These are phyloP conservation scores for Exophiala dermatitidis DNA, from an alignment of 2,329 filamentous ascomycete genomes.

Conservation along the genomic window DNA sequence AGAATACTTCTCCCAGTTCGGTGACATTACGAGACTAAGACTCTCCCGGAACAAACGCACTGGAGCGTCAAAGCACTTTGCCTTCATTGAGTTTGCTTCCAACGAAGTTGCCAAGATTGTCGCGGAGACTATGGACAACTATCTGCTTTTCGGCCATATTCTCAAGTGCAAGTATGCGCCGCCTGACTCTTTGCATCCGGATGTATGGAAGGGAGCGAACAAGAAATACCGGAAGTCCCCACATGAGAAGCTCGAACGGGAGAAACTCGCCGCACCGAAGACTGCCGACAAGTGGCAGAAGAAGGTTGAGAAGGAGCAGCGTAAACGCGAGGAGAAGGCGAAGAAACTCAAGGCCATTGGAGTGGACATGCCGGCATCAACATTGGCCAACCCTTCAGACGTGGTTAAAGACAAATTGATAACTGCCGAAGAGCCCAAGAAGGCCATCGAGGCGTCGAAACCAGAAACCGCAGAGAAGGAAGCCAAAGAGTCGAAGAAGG, in stretches of 20 bases:
- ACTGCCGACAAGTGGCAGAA: constrained; percentile 71
- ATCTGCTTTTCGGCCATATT: constrained; percentile 89
- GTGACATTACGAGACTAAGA: constrained; percentile 67
- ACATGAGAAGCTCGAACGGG: constrained; percentile 76
- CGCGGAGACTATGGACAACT: constrained; percentile 94
- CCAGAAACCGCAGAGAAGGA: constrained; percentile 25
- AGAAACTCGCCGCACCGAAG: constrained; percentile 63
- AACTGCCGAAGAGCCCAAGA: constrained; percentile 27
- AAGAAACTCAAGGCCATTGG: constrained; percentile 71
- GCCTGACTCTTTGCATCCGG: constrained; percentile 66
- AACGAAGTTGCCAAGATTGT: constrained; percentile 82
- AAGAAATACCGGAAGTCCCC: constrained; percentile 82
- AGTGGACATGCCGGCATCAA: constrained; percentile 72
- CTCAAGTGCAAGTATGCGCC: constrained; percentile 78
- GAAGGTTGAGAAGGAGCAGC: constrained; percentile 65
- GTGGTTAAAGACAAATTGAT: constrained; percentile 32
- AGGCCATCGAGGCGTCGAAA: constrained; percentile 29
- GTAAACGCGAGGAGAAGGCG: constrained; percentile 60
- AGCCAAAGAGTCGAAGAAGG: constrained; percentile 33
- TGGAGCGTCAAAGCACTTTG: constrained; percentile 85
- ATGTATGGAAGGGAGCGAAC: constrained; percentile 86
- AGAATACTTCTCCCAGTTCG: constrained; percentile 90
- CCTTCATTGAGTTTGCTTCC: constrained; percentile 80
- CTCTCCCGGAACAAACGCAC: constrained; percentile 89
- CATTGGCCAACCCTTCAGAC: constrained; percentile 57